Evolutionary conservation across 805 yeast species (phyloP), one percentile per base, ranked within the genome.

Genomic region (Torulaspora gathmanii): DNA sequence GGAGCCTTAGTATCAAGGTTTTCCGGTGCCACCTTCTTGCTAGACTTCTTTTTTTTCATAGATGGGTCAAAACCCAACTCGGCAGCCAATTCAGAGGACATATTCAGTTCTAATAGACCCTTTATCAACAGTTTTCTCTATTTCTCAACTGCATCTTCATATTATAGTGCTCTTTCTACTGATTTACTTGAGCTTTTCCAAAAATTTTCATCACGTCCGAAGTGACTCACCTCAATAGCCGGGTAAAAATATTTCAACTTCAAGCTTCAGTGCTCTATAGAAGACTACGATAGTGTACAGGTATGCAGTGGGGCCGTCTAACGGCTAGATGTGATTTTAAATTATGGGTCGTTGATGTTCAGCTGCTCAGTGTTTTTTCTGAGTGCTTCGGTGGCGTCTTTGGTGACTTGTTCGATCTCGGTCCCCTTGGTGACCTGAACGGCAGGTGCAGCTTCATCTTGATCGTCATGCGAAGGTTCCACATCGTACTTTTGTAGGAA

Each of bases 41-140:
- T 72, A 80, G 83, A 83, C 86, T 84, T 84, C 77, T 85, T 85
- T 73, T 84, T 84, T 70, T 82, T 82, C 64, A 83, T 71, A 34
- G 80, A 68, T 45, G 88, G 86, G 65, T 84, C 93, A 64, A 84
- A 82, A 48, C 87, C 90, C 54, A 70, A 56, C 44, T 68, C 71
- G 36, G 61, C 60, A 22, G 67, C 67, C 53, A 65, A 48, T 45
- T 64, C 70, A 34, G 70, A 55, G 20, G 62, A 55, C 60, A 56
- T 56, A 22, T 31, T 37, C 23, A 31, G 3, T 23, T 26, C 25
- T 31, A 6, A 9, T 25, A 16, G 13, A 19, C 19, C 27, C 34
- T 28, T 7, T 26, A 28, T 28, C 15, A 6, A 8, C 15, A 27
- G n/a, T 27, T 25, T 16, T 33, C 15, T 26, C 15, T 15, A 26